phyloP scores from a whole-genome alignment of 352 stramenopile genomes.

The Lagenidium giganteum region DNA sequence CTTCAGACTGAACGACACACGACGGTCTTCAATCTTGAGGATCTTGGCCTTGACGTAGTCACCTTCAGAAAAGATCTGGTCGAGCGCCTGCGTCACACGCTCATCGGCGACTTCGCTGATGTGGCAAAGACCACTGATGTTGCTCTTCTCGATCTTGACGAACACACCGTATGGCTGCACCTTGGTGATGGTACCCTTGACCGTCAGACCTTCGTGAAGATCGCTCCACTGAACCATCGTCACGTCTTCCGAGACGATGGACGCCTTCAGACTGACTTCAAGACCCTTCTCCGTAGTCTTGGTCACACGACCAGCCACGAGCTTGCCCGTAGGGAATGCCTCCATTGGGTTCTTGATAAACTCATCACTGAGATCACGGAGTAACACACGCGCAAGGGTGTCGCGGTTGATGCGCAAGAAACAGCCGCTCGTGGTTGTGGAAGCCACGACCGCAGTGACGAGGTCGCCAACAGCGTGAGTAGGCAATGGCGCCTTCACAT shows the following conservation, averaged over 20 bases:
- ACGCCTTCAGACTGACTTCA: conserved; percentile 94
- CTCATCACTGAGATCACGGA: conserved; percentile 94
- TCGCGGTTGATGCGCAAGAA: conserved; percentile 91
- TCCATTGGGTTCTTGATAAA: conserved; percentile 90
- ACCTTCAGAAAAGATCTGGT: conserved; percentile 91
- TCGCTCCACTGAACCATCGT: conserved; percentile 86
- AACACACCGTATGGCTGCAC: conserved; percentile 96
- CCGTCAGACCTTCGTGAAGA: conserved; percentile 85
- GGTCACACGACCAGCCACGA: conserved; percentile 94
- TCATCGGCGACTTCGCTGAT: conserved; percentile 95
- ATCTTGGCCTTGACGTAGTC: conserved; percentile 98
- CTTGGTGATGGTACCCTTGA: conserved; percentile 94
- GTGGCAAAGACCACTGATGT: conserved; percentile 93
- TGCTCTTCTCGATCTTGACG: conserved; percentile 94
- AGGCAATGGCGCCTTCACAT: conserved; percentile 34
- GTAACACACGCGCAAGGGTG: conserved; percentile 86
- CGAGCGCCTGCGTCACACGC: conserved; percentile 90
- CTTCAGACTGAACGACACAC: conserved; percentile 95
- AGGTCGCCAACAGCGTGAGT: conserved; percentile 73
- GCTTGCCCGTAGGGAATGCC: conserved; percentile 89
- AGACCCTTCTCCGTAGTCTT: conserved; percentile 76
- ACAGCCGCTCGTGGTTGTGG: conserved; percentile 90
- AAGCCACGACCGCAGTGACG: conserved; percentile 87
- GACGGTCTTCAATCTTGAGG: conserved; percentile 90
- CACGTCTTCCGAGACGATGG: conserved; percentile 87